Conservation (phyloP, 768 basidiomycete genomes). For the Lactarius sp. region DNA sequence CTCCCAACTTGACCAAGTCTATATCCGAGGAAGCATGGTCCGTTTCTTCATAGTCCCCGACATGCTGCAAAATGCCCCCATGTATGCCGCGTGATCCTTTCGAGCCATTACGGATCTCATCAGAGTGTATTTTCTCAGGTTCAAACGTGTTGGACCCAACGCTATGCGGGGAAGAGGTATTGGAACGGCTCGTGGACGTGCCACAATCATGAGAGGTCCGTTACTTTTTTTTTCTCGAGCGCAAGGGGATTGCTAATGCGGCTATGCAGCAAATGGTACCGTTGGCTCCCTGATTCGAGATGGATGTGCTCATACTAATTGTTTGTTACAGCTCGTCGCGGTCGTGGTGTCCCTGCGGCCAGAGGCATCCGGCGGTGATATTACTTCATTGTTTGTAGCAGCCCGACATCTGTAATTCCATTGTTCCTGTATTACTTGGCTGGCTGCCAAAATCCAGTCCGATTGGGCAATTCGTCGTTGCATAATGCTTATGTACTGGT, state of each 20-base stretch:
- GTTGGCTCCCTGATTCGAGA: not conserved
- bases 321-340: slow-evolving; percentile 64
- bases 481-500: not conserved
- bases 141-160: slow-evolving; percentile 97
- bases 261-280: slow-evolving; percentile 64
- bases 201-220: slow-evolving; percentile 96
- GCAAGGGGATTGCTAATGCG: slow-evolving; percentile 20
- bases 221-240: slow-evolving; percentile 24
- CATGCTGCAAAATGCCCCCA: slow-evolving; percentile 98
- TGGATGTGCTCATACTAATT: slow-evolving; percentile 20
- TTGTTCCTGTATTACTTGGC: slow-evolving; percentile 17
- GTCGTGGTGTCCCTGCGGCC: slow-evolving; percentile 71
- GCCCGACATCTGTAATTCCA: slow-evolving; percentile 19
- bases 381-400: slow-evolving; percentile 15
- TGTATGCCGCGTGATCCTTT: slow-evolving; percentile 51
- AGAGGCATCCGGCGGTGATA: slow-evolving; percentile 78
- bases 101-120: not conserved
- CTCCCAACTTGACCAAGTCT: slow-evolving; percentile 97
- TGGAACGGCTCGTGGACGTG: slow-evolving; percentile 96
- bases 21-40: slow-evolving; percentile 97
- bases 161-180: slow-evolving; percentile 99
- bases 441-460: slow-evolving; percentile 4
- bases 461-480: not conserved
- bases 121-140: slow-evolving; percentile 51
- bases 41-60: slow-evolving; percentile 99